Evolutionary conservation across 208 protist species (phyloP).

Genomic region (Crithidia sp.): DNA sequence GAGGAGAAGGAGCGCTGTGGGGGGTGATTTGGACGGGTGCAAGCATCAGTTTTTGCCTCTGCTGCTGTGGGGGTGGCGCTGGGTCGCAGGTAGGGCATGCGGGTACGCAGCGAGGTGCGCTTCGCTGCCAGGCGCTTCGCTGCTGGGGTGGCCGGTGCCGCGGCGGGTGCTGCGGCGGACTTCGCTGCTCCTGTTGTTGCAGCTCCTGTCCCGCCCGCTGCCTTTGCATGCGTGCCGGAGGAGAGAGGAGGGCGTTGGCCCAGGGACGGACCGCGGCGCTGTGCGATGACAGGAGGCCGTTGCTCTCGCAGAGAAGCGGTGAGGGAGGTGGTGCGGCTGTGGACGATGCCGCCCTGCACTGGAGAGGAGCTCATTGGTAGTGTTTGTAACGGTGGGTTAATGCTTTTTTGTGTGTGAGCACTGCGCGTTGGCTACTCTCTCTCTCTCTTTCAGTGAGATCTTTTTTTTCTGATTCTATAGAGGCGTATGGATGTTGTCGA

Average conservation of each 20-base stretch:
- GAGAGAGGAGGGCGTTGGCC: not conserved
- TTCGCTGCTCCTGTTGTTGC: slow-evolving; percentile 3
- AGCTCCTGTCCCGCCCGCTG: not conserved
- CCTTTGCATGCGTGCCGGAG: not conserved
- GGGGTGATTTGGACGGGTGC: not conserved
- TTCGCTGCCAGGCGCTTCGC: slow-evolving; percentile 24
- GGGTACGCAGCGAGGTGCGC: slow-evolving; percentile 25
- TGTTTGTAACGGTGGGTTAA: no score
- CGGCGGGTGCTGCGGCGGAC: not conserved
- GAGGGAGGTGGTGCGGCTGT: slow-evolving; percentile 13
- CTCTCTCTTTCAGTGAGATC: no score
- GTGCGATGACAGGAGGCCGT: slow-evolving; percentile 16
- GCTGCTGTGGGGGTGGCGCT: not conserved
- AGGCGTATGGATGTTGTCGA: no score
- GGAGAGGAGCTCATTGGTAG: not conserved
- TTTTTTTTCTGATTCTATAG: no score
- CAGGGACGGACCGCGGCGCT: not conserved
- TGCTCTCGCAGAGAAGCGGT: not conserved
- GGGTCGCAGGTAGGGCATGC: slow-evolving; percentile 28
- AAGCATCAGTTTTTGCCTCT: not conserved
- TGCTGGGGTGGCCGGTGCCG: not conserved
- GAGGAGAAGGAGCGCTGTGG: slow-evolving; percentile 24
- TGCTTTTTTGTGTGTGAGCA: no score
- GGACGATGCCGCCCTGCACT: slow-evolving; percentile 1
- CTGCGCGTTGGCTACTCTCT: no score